These are phyloP conservation scores for Penicillium sp. DNA, from an alignment of 2,329 filamentous ascomycete genomes.

Conservation along the genomic window DNA sequence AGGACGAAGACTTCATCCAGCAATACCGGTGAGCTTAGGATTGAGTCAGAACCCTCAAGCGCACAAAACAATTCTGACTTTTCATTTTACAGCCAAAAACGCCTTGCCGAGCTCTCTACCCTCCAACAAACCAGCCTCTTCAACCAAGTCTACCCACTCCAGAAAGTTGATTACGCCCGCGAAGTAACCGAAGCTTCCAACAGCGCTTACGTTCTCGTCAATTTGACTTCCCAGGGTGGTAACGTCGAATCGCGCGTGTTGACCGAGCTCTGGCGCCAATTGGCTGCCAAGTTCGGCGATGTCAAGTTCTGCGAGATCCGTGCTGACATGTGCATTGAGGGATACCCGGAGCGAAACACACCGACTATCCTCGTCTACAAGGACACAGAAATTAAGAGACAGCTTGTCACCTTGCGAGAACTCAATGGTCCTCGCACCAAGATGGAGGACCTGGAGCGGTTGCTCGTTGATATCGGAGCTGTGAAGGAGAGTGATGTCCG, in stretches of 20 bases:
- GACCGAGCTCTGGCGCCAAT: slow-evolving; percentile 81
- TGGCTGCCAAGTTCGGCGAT: slow-evolving; percentile 84
- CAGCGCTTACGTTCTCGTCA: slow-evolving; percentile 70
- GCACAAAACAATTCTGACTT: slow-evolving; percentile 11
- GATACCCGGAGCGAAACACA: slow-evolving; percentile 92
- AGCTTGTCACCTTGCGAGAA: slow-evolving; percentile 85
- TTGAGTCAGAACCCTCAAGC: background rate
- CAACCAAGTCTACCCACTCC: slow-evolving; percentile 88
- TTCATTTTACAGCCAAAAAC: slow-evolving; percentile 64
- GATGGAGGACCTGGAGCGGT: slow-evolving; percentile 74
- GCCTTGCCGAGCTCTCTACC: slow-evolving; percentile 77
- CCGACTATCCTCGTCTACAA: slow-evolving; percentile 92
- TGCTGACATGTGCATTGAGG: slow-evolving; percentile 90
- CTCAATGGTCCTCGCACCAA: slow-evolving; percentile 72
- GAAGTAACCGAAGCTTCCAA: slow-evolving; percentile 91
- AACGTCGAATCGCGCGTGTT: slow-evolving; percentile 86
- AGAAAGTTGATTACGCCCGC: slow-evolving; percentile 88
- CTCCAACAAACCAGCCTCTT: slow-evolving; percentile 78
- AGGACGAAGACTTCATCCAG: slow-evolving; percentile 90
- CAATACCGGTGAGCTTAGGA: slow-evolving; percentile 67
- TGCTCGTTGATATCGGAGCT: slow-evolving; percentile 82
- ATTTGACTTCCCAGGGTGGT: slow-evolving; percentile 76
- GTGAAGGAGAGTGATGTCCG: slow-evolving; percentile 78
- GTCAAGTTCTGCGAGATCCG: slow-evolving; percentile 97
- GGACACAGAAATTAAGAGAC: slow-evolving; percentile 87